A percentile compares a stretch with the other conserved stretches of the same genome.
Evolutionary conservation across 805 yeast species (phyloP).

Genomic region (Teunomyces gatunensis): DNA sequence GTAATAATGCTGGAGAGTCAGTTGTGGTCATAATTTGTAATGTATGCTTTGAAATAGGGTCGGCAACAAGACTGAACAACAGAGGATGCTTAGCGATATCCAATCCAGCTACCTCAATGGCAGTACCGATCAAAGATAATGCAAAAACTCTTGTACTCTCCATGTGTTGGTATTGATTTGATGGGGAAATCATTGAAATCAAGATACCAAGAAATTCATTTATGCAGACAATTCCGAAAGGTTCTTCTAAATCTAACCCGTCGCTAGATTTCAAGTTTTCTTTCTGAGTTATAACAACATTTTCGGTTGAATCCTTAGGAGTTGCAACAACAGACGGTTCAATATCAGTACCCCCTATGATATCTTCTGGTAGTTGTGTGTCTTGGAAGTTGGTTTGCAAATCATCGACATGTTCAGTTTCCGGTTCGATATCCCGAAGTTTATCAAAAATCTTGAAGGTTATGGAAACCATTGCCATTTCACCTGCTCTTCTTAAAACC

Average conservation of each 20-base stretch:
- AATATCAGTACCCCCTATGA: conserved; percentile 48
- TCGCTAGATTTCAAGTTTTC: not conserved
- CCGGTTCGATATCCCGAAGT: conserved; percentile 54
- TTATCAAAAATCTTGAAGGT: conserved; percentile 67
- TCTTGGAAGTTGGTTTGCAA: conserved; percentile 48
- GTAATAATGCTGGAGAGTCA: conserved; percentile 71
- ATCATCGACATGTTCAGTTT: conserved; percentile 30
- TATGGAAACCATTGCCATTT: conserved; percentile 68
- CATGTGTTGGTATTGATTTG: conserved; percentile 78
- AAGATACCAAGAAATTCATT: conserved; percentile 74
- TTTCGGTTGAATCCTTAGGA: not conserved
- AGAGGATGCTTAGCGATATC: conserved; percentile 58
- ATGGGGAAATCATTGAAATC: conserved; percentile 77
- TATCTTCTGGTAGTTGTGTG: conserved; percentile 55
- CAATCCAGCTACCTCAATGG: conserved; percentile 79
- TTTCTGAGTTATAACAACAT: conserved; percentile 6
- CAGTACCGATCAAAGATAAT: conserved; percentile 66
- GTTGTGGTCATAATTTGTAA: conserved; percentile 73
- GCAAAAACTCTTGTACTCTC: conserved; percentile 87
- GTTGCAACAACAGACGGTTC: conserved; percentile 18
- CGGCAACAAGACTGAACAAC: conserved; percentile 66
- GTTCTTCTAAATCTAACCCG: conserved; percentile 28
- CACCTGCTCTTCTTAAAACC: conserved; percentile 84
- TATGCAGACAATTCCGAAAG: conserved; percentile 73
- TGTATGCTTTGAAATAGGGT: conserved; percentile 81